A percentile compares a stretch with the other conserved stretches of the same genome.
Conservation (phyloP, 2,329 filamentous ascomycete genomes). For the Botrytis elliptica region DNA sequence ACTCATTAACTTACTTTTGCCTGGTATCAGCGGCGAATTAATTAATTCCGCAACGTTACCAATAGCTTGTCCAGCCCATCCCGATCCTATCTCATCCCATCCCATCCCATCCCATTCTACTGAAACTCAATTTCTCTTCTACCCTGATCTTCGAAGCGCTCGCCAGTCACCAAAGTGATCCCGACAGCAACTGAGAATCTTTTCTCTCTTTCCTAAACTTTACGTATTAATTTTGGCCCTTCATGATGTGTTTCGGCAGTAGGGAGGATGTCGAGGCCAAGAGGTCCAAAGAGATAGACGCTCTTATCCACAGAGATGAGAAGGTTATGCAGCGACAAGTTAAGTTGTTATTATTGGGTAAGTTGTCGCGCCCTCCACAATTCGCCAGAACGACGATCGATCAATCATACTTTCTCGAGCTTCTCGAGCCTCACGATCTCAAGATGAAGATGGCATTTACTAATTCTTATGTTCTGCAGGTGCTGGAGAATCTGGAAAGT, state of each 20-base stretch:
- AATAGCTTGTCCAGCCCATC: neutral
- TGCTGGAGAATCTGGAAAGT: constrained; percentile 93
- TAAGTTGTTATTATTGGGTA: constrained; percentile 91
- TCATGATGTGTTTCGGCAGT: constrained; percentile 63
- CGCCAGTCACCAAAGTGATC: neutral
- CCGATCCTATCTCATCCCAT: neutral
- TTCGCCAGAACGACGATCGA: constrained; percentile 14
- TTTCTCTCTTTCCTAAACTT: neutral
- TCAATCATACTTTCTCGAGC: neutral
- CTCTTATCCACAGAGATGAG: constrained; percentile 79
- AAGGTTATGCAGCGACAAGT: constrained; percentile 84
- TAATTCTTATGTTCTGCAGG: constrained; percentile 53
- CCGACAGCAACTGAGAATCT: neutral
- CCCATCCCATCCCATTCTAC: neutral
- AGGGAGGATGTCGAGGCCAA: constrained; percentile 48
- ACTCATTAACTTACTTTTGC: neutral
- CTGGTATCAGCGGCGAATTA: neutral
- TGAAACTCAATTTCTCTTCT: neutral
- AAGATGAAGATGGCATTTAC: constrained; percentile 8
- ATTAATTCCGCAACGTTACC: neutral
- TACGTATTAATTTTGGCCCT: neutral
- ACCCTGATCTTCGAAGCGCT: neutral
- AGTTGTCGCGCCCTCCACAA: constrained; percentile 38
- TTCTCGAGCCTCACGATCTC: neutral
- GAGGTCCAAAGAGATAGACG: constrained; percentile 78